Base-by-base conservation (phyloP, 139 green algal species). In the Haematococcus lacustris region DNA sequence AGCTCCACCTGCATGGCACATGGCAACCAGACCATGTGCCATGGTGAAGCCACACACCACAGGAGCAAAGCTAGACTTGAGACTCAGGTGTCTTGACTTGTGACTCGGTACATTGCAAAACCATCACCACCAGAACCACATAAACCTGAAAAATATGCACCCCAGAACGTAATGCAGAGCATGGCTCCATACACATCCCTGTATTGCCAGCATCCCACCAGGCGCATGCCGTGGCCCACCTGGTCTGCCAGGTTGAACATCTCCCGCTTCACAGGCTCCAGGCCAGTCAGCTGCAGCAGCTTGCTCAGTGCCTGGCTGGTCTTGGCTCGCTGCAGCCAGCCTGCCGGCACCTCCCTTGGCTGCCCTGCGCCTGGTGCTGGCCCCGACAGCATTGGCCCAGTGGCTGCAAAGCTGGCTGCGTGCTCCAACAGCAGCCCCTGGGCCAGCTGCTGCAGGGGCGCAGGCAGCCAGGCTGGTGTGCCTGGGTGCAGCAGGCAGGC, bases 401-500 rank as follows among this genome's bases (percentile, higher is more conserved):
- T 0, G 64, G 50, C 38, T 32, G 38, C 51, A 37, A 40, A 53
- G 68, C 51, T 7, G 25, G 17, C 21, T 64, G 28, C 40, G 35
- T 32, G 1, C 1, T 41, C 2, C 33, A 33, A 2, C 17, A 40
- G 63, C 21, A 3, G 37, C 6, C 51, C 7, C 35, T 25, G 5
- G 34, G 3, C 17, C 7, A 69, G 35, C 30, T 25, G 2, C 28
- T 50, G 35, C 63, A 74, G 51, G 26, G 69, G 51, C 35, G 3
- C 25, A 0, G 75, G 70, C 64, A 76, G 39, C 33, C 23, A 0
- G 64, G 61, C 75, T 74, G 41, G 7, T 47, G 33, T 7, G 28
- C 32, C n/a, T n/a, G 79, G 79, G 72, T 85, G 79, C 38, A 85
- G 75, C 62, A 85, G 68, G 68, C 63, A 79, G 7, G 79, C 79